Evolutionary conservation across 1,284 basidiomycete species (phyloP).

Genomic region (Rhodotorula sp.): DNA sequence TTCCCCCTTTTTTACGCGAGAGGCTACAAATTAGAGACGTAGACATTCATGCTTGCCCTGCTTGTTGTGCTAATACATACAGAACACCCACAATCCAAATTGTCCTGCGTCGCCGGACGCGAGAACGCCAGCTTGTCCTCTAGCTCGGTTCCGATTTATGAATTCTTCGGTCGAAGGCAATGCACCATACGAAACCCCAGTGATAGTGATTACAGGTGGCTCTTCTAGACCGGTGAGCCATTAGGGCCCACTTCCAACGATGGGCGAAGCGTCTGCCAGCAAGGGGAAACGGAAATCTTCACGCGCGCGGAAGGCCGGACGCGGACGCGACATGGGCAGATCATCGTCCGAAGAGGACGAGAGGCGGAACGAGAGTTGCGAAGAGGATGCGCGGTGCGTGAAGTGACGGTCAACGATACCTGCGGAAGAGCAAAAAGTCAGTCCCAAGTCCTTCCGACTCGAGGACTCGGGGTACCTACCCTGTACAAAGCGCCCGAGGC

Average conservation of each 20-base stretch:
- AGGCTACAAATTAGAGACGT: not conserved
- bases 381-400: conserved; percentile 21
- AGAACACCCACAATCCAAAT: too few relatives aligned
- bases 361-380: conserved; percentile 23
- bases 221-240: too few relatives aligned
- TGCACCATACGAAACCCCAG: too few relatives aligned
- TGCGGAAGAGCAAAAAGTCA: not conserved
- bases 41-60: not conserved
- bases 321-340: not conserved
- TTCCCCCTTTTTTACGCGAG: not conserved
- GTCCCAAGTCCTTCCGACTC: too few relatives aligned
- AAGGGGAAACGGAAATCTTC: not conserved
- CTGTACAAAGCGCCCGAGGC: conserved; percentile 11
- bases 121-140: too few relatives aligned
- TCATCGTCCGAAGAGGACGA: conserved; percentile 2
- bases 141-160: too few relatives aligned
- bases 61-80: not conserved
- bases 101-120: too few relatives aligned
- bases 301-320: not conserved
- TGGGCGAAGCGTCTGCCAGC: not conserved
- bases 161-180: too few relatives aligned
- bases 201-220: too few relatives aligned
- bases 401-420: conserved; percentile 20
- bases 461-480: not conserved
- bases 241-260: not conserved